Evolutionary conservation across 768 basidiomycete genomes (phyloP), one percentile per base, ranked within the genome.

Genomic region (Lactifluus pinguis): DNA sequence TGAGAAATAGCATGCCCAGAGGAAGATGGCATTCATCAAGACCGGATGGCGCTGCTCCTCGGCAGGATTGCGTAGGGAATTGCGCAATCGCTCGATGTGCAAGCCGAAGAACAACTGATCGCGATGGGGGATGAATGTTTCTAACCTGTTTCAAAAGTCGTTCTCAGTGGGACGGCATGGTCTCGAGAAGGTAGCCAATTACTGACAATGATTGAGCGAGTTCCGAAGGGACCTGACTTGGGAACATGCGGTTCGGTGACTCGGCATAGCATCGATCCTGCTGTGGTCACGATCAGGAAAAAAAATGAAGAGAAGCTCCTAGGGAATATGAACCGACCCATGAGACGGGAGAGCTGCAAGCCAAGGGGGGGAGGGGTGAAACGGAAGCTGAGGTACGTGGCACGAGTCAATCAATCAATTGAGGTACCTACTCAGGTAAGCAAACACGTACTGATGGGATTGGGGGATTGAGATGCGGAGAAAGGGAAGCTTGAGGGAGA

Each of bases 1-100:
- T 10, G 89, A 88, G 44, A 91, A 78, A 69, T 86, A 88, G 70
- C 88, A 91, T 2, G 87, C 85, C 85, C 89, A 90, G 7, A 91
- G 80, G 69, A 84, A 92, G 68, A 91, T 85, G 62, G 88, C 79
- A 68, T 90, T 88, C 78, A 90, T 82, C 14, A 92, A 78, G 56
- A 80, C 82, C 9, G 89, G 84, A 67, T 92, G 89, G 19, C 83
- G 83, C 57, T 86, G 87, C 59, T 87, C 83, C 50, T 79, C 65
- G 4, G 70, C 56, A 15, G 84, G 80, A 6, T 77, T 75, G 48
- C 72, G 74, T 45, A 90, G 74, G 38, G 83, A 83, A 51, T 86
- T 83, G 36, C 84, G 76, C 50, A 92, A 75, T 49, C 80, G 80
- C 17, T 80, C 83, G 70, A 85, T 82, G 70, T 89, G 80, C 57